Percentiles rank a stretch among this genome's conserved stretches.
Conservation (phyloP, 2,329 filamentous ascomycete species). For the Calonectria ilicicola region DNA sequence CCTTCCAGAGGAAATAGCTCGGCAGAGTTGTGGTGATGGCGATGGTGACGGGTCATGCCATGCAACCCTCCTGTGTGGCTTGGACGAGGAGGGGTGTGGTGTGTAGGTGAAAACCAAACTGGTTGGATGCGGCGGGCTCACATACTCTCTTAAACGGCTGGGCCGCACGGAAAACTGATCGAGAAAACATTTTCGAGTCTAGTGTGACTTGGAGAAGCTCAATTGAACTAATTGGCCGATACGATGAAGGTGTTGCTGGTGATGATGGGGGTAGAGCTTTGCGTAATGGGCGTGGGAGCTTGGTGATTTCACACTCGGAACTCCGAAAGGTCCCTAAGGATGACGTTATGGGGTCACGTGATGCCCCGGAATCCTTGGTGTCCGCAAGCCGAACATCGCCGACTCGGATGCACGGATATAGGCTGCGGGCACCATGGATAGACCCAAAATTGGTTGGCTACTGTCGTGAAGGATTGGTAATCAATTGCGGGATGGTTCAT, state of each 20-base stretch:
- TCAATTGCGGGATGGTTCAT: conserved; percentile 1
- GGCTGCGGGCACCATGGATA: background rate
- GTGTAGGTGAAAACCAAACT: background rate
- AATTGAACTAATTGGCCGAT: conserved; percentile 41
- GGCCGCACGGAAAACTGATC: conserved; percentile 72
- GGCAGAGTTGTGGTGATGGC: too few species aligned
- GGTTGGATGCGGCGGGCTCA: background rate
- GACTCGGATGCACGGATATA: conserved; percentile 28
- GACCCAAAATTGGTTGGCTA: background rate
- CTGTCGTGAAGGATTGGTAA: conserved; percentile 16
- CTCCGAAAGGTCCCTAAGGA: conserved; percentile 10
- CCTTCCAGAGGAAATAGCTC: background rate
- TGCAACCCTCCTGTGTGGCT: conserved; percentile 9
- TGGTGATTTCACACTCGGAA: conserved; percentile 5
- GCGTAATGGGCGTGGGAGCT: conserved; percentile 24
- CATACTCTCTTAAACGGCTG: conserved; percentile 76
- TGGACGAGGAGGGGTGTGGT: conserved; percentile 17
- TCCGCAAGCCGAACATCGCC: conserved; percentile 8
- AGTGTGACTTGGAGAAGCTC: conserved; percentile 29
- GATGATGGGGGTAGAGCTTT: conserved; percentile 24
- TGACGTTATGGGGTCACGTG: conserved; percentile 29
- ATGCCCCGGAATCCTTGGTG: background rate
- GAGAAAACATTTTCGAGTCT: conserved; percentile 71
- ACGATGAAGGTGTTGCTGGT: conserved; percentile 24
- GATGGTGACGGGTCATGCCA: conserved; percentile 15